Conservation (phyloP, 768 basidiomycete genomes). For the Cystobasidiopsis lactophilus region DNA sequence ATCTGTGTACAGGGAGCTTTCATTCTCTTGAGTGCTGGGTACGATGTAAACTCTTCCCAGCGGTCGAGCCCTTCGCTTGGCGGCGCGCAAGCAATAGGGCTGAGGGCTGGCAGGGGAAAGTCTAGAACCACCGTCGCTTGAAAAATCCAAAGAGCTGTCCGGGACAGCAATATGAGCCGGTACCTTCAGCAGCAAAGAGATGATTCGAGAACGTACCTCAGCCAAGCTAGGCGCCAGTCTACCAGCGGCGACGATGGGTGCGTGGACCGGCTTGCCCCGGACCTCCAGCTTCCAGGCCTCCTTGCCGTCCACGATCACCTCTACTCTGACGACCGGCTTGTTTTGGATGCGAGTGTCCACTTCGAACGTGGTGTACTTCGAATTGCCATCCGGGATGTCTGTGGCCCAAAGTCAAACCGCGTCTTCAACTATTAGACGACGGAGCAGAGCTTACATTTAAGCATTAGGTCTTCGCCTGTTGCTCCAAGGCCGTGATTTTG, state of each 20-base stretch:
- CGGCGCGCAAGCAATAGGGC: too few species aligned
- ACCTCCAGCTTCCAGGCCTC: constrained; percentile 15
- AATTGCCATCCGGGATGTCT: constrained; percentile 42
- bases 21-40: too few species aligned
- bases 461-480: constrained; percentile 17
- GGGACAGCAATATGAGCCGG: neutral
- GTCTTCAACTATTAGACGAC: neutral
- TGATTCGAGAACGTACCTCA: constrained; percentile 17
- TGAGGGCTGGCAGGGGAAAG: too few species aligned
- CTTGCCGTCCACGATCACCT: constrained; percentile 39
- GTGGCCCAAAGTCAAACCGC: constrained; percentile 31
- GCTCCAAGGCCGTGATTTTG: constrained; percentile 12
- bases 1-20: too few species aligned
- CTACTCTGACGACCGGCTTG: constrained; percentile 35
- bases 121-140: constrained; percentile 10
- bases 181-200: constrained; percentile 18
- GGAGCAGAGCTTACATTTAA: constrained; percentile 16
- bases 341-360: constrained; percentile 39
- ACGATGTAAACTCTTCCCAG: too few species aligned
- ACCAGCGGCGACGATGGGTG: constrained; percentile 6
- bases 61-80: too few species aligned
- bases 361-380: constrained; percentile 49
- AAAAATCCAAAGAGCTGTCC: neutral
- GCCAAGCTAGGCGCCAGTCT: constrained; percentile 11
- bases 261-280: constrained; percentile 15